Evolutionary conservation across 192 early-diverging fungal species (phyloP).

Genomic region (Anaeromyces robustus): DNA sequence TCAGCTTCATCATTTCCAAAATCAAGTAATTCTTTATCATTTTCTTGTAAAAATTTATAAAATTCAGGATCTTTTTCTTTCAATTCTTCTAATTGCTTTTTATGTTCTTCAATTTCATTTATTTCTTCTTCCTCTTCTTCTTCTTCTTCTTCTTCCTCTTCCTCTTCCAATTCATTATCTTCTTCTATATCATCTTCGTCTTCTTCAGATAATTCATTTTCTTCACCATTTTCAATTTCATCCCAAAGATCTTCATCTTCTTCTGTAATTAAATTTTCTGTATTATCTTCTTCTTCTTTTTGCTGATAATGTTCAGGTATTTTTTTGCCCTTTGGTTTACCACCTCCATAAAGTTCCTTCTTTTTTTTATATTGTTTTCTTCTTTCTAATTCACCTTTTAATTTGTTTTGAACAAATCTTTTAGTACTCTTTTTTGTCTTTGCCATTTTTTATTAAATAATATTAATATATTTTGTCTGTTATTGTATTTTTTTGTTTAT

Average conservation of each 20-base stretch:
- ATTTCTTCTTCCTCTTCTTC: not conserved
- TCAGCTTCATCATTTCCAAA: conserved; percentile 41
- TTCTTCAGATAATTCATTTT: conserved; percentile 22
- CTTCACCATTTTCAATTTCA: conserved; percentile 12
- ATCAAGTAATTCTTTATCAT: conserved; percentile 64
- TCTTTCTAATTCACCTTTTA: not conserved
- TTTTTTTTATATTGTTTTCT: not conserved
- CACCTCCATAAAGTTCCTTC: not conserved
- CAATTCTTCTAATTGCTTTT: conserved; percentile 67
- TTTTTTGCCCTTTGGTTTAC: not conserved
- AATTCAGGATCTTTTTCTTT: conserved; percentile 81
- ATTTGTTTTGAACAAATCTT: not conserved
- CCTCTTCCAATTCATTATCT: conserved; percentile 13
- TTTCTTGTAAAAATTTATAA: conserved; percentile 77
- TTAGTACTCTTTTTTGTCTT: not conserved
- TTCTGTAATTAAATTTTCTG: conserved; percentile 10
- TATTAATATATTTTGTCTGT: too few species aligned
- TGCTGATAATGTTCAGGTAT: conserved; percentile 6
- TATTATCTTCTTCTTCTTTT: conserved; percentile 18
- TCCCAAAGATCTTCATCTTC: conserved; percentile 3
- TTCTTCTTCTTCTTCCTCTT: not conserved
- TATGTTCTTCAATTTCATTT: conserved; percentile 46
- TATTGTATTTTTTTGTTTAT: too few species aligned
- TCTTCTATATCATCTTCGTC: conserved; percentile 34
- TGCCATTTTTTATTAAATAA: not conserved